Base-by-base conservation (phyloP, 192 early-diverging fungal genomes). In the Linnemannia schmuckeri region DNA sequence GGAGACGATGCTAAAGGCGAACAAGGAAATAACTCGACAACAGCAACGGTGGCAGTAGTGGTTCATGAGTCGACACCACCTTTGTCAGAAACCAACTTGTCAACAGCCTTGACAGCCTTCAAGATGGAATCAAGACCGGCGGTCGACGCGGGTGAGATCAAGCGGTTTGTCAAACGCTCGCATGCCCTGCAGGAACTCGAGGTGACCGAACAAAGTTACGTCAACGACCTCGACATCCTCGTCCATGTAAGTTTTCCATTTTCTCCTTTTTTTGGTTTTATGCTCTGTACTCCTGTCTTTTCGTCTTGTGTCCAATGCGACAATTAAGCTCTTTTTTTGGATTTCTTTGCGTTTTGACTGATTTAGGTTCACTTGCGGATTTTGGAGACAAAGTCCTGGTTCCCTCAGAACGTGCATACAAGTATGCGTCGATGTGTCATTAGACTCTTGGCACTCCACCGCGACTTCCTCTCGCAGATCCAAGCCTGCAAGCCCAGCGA, bases 161-260 rank as follows among this genome's bases (percentile, higher is more conserved):
- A 81, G 41, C 20, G 85, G 4, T 87, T 78, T 30, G 77, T 82
- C 38, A 90, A 88, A 73, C 80, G 89, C 20, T 77, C 78, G 1
- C 89, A 89, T 54, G 89, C 90, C 6, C 71, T 93, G 27, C 78
- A 66, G 20, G 92, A 92, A 61, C 81, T 93, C 30, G 70, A 89
- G 69, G 69, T 82, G 38, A 91, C 92, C 7, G 92, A 93, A 42
- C 80, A 88, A 61, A 82, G 80, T 15, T 93, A 90, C 68, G 90
- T 93, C 47, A 81, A 84, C 38, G 92, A 93, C 74, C 70, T 93
- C 37, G 89, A 91, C 42, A 72, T 89, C 30, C 79, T 93, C 20
- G 75, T 88, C 3, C 80, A 89, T 15, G 91, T 88, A 63, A 78
- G 83, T 68, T 27, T 1, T 17, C 3, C 3, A 52, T 0, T 66